Evolutionary conservation across 2,329 filamentous ascomycete species (phyloP), one percentile per base, ranked within the genome.

Genomic region (Aureobasidium subglaciale): DNA sequence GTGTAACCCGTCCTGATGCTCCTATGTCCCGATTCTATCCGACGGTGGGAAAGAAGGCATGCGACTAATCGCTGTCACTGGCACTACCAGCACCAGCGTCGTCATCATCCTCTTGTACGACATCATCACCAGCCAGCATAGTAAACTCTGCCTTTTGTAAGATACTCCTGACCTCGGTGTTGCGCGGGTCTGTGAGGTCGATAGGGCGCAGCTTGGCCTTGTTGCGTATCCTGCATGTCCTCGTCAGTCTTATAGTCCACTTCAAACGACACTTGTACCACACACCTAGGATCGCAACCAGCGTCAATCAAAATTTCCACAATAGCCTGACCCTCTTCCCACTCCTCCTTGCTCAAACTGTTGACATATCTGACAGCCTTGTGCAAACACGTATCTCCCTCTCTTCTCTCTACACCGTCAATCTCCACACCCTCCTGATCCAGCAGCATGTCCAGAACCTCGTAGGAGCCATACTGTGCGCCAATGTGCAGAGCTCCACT

Each of bases 401-500:
- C 87, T 65, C 79, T 69, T 63, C 80, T 81, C 74, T 84, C 86
- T 65, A 84, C 65, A 55, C 87, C 86, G 74, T 95, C 89, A 74
- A 90, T 92, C 73, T 93, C 89, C 70, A 95, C 85, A 63, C 86
- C 83, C 62, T 87, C 84, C 70, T 92, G 87, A 75, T 93, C 88
- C 62, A 93, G 85, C 56, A 95, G 83, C 65, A 83, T 73, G 73
- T 95, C 88, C 67, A 95, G 85, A 59, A 90, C 78, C 65, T 93
- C 87, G 75, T 90, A 96, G 73, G 90, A 89, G 64, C 93, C 93
- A 62, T 84, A 85, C 27, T 82, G 79, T 29, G 92, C 92, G 48
- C 91, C 93, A 63, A 96, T 83, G 72, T 97, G 93, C 69, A 96
- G 84, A 29, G 91, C 83, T 68, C 92, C 83, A 72, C 92, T 91